Evolutionary conservation across 2,329 filamentous ascomycete genomes (phyloP).

Genomic region (Thelonectria blattea): DNA sequence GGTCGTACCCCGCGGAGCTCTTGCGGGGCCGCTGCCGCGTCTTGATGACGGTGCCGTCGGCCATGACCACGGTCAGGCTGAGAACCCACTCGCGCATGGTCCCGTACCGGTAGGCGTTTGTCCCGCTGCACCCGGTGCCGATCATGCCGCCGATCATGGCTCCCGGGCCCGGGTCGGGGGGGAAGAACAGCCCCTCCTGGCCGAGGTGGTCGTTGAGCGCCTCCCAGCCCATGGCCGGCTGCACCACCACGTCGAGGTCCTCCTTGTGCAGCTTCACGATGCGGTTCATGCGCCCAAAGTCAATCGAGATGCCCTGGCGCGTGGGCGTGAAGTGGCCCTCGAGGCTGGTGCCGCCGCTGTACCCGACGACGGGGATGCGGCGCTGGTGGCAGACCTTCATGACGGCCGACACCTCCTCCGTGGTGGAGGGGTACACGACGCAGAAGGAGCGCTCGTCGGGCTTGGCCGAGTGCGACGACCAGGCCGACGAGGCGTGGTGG

Average conservation of each 20-base stretch:
- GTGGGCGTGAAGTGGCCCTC: conserved; percentile 90
- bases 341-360: conserved; percentile 85
- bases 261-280: conserved; percentile 78
- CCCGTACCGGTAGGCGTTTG: conserved; percentile 90
- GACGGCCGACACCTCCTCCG: conserved; percentile 82
- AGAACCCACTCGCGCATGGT: conserved; percentile 97
- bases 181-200: conserved; percentile 83
- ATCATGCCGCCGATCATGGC: conserved; percentile 93
- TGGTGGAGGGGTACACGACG: conserved; percentile 77
- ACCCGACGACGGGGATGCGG: conserved; percentile 83
- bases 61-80: conserved; percentile 83
- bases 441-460: conserved; percentile 64
- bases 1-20: conserved; percentile 89
- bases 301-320: conserved; percentile 81
- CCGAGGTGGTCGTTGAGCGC: conserved; percentile 78
- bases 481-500: conserved; percentile 64
- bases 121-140: conserved; percentile 75
- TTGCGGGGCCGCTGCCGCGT: conserved; percentile 88
- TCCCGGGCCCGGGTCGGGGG: conserved; percentile 87
- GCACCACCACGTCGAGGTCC: conserved; percentile 77
- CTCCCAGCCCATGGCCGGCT: conserved; percentile 88
- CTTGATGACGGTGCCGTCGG: conserved; percentile 89
- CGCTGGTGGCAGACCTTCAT: conserved; percentile 88
- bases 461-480: conserved; percentile 64
- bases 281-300: conserved; percentile 85